These are phyloP conservation scores for Leccinum pachyderme DNA, from an alignment of 1,284 basidiomycete species.

Conservation along the genomic window DNA sequence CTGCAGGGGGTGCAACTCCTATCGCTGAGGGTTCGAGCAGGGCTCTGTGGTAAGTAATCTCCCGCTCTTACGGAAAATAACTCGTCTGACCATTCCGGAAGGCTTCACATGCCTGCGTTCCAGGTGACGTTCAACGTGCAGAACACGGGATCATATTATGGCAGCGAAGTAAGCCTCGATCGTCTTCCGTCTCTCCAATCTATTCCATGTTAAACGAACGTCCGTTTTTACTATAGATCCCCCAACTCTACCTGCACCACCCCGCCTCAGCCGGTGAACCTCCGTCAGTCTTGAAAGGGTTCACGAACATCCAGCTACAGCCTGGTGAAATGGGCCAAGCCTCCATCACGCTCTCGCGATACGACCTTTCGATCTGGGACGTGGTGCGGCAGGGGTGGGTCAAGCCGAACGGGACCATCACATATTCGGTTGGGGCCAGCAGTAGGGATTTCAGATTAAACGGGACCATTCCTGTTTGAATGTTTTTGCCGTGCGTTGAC, in stretches of 20 bases:
- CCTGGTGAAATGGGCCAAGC: conserved; percentile 48
- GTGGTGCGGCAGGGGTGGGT: conserved; percentile 48
- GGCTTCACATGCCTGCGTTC: conserved; percentile 64
- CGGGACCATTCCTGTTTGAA: conserved; percentile 36
- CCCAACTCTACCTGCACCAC: conserved; percentile 65
- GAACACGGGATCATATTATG: conserved; percentile 56
- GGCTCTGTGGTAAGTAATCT: conserved; percentile 33
- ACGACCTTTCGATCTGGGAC: conserved; percentile 65
- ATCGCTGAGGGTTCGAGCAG: conserved; percentile 31
- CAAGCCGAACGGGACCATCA: conserved; percentile 42
- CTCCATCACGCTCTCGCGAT: conserved; percentile 58
- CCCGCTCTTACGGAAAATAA: conserved; percentile 2
- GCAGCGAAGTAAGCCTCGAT: conserved; percentile 46
- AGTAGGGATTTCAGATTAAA: conserved; percentile 48
- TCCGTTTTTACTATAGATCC: conserved; percentile 39
- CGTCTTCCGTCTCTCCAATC: background rate
- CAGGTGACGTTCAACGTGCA: conserved; percentile 56
- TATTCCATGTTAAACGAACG: background rate
- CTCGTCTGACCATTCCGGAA: conserved; percentile 17
- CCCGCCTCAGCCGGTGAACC: conserved; percentile 56
- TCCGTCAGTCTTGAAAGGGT: conserved; percentile 63
- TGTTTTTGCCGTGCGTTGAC: background rate
- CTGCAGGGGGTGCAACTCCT: conserved; percentile 44
- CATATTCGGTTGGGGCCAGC: conserved; percentile 51
- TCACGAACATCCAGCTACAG: conserved; percentile 53